phyloP scores from a whole-genome alignment of 2,329 filamentous ascomycete species.

The Eutypella sp. region DNA sequence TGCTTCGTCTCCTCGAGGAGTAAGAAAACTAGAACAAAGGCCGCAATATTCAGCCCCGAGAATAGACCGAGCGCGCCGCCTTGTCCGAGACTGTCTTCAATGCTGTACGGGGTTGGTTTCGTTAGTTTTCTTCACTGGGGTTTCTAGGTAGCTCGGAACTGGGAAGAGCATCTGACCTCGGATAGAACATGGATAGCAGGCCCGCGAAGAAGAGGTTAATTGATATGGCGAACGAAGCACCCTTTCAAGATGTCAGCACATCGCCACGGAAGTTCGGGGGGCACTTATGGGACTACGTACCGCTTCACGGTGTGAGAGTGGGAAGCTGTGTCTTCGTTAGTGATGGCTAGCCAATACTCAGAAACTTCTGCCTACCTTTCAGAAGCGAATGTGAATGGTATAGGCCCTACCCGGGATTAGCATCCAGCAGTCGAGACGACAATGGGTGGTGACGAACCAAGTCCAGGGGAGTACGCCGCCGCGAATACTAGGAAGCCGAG shows the following conservation, averaged over 20 bases:
- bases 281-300: constrained; percentile 11
- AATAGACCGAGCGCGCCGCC: constrained; percentile 40
- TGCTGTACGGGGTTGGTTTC: constrained; percentile 13
- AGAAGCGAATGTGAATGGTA: constrained; percentile 45
- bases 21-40: constrained; percentile 40
- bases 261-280: neutral
- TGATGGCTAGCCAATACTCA: neutral
- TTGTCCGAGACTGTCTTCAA: constrained; percentile 19
- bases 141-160: constrained; percentile 12
- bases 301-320: constrained; percentile 43
- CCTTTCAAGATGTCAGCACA: constrained; percentile 19
- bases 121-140: constrained; percentile 9
- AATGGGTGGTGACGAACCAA: constrained; percentile 22
- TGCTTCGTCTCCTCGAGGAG: constrained; percentile 39
- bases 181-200: constrained; percentile 39
- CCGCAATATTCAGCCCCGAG: constrained; percentile 40
- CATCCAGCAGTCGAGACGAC: too few species aligned
- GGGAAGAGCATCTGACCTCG: constrained; percentile 21
- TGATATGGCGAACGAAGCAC: constrained; percentile 42
- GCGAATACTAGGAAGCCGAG: constrained; percentile 37
- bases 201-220: constrained; percentile 44
- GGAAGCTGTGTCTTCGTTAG: constrained; percentile 32
- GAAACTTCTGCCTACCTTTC: constrained; percentile 26
- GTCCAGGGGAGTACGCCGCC: constrained; percentile 35
- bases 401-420: constrained; percentile 32